A percentile compares a stretch with the other conserved stretches of the same genome.
These are phyloP conservation scores for Lathyrus tuberosus DNA, from an alignment of 306 rosid species.

Conservation along the genomic window DNA sequence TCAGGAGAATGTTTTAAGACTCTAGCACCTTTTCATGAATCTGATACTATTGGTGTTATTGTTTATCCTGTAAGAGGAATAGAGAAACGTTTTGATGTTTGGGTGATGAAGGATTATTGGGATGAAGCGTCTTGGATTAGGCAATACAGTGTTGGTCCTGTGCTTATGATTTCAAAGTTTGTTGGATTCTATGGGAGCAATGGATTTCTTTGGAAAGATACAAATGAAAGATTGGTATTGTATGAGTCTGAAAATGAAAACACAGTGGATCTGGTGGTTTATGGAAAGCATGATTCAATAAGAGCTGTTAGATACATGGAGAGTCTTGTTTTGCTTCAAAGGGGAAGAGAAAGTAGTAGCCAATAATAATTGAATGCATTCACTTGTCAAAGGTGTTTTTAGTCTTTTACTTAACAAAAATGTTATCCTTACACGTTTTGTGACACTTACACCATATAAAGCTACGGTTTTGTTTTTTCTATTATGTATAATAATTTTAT, in stretches of 20 bases:
- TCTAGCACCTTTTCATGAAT: neutral
- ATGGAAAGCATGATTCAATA: neutral
- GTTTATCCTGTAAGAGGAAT: neutral
- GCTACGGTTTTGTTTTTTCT: no score
- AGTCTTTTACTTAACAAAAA: no score
- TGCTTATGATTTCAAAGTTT: neutral
- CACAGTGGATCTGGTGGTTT: no score
- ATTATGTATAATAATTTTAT: no score
- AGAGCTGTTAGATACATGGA: neutral
- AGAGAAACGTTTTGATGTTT: neutral
- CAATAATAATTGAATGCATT: no score
- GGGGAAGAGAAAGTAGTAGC: no score
- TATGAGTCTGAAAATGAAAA: neutral
- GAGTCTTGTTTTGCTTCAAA: neutral
- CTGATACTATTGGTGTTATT: neutral
- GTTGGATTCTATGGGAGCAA: neutral
- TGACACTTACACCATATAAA: no score
- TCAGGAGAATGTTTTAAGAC: neutral
- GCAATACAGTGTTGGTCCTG: neutral
- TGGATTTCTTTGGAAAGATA: neutral
- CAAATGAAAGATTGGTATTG: neutral
- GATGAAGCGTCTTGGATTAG: neutral
- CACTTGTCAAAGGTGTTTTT: no score
- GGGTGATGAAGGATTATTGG: neutral
- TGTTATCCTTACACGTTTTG: no score